A percentile compares a stretch with the other conserved stretches of the same genome.
These are phyloP conservation scores for Isabelozyma gotoi DNA, from an alignment of 805 yeast species.

Conservation along the genomic window DNA sequence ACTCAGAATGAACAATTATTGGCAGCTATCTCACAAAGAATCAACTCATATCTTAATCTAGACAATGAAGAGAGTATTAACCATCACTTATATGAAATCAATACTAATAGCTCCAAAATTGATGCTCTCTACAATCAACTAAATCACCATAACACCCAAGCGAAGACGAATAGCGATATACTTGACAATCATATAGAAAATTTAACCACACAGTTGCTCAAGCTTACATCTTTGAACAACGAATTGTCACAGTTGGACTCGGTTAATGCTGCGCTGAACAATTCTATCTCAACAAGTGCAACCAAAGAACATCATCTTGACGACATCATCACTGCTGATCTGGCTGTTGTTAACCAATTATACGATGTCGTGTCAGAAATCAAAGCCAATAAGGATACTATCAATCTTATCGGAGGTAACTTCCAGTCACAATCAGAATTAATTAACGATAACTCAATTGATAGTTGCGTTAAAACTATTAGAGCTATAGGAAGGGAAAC, in stretches of 20 bases:
- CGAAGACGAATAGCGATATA: constrained; percentile 31
- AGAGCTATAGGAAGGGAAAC: constrained; percentile 38
- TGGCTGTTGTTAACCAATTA: constrained; percentile 52
- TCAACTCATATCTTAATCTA: constrained; percentile 13
- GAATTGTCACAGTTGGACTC: constrained; percentile 23
- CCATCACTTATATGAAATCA: constrained; percentile 8
- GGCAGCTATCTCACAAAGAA: constrained; percentile 12
- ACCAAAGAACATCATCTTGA: constrained; percentile 22
- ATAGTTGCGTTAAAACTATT: constrained; percentile 32
- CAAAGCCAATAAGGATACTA: constrained; percentile 68
- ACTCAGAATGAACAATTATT: not conserved
- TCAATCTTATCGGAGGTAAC: constrained; percentile 55
- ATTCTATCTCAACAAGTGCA: constrained; percentile 13
- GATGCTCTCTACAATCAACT: constrained; percentile 31
- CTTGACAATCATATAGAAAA: constrained; percentile 30
- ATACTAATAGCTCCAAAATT: constrained; percentile 18
- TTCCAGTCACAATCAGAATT: constrained; percentile 34
- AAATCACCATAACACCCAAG: constrained; percentile 34
- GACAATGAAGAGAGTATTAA: constrained; percentile 10
- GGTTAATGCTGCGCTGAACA: constrained; percentile 18
- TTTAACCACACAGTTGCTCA: constrained; percentile 22
- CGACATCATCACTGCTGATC: constrained; percentile 39
- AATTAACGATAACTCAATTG: constrained; percentile 31
- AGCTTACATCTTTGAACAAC: constrained; percentile 21
- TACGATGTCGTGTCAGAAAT: constrained; percentile 66